Conservation (phyloP, 163 green algal genomes). For the Volvox carteri region DNA sequence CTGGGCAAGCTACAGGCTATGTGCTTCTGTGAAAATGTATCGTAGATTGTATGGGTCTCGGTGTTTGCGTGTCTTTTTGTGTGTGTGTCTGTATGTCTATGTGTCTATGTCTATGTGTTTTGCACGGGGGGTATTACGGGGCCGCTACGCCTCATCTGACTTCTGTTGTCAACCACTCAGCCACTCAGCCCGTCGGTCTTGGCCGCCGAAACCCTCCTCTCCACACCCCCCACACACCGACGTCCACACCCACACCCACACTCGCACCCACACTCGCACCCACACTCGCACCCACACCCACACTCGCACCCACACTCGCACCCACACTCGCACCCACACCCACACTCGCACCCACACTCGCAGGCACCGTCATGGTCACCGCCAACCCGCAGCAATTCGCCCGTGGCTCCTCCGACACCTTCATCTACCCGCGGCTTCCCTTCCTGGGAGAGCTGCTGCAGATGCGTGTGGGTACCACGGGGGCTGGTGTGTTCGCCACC, state of each 20-base stretch:
- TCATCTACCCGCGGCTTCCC: slow-evolving; percentile 72
- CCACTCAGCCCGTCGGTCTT: too few species aligned
- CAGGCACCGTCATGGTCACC: slow-evolving; percentile 59
- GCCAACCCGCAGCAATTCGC: slow-evolving; percentile 39
- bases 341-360: too few species aligned
- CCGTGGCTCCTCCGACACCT: slow-evolving; percentile 49
- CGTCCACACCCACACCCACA: too few species aligned
- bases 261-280: too few species aligned
- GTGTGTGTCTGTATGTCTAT: background rate
- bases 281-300: too few species aligned
- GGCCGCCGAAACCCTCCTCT: too few species aligned
- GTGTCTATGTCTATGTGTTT: background rate
- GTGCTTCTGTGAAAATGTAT: too few species aligned
- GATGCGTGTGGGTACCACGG: slow-evolving; percentile 75
- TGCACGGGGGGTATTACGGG: too few species aligned
- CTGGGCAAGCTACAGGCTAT: background rate
- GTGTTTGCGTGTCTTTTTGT: background rate
- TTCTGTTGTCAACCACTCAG: too few species aligned
- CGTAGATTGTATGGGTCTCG: background rate
- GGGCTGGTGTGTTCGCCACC: slow-evolving; percentile 71
- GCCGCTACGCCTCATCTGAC: too few species aligned
- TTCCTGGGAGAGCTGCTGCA: slow-evolving; percentile 72
- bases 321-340: background rate
- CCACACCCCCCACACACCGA: too few species aligned
- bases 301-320: too few species aligned